Conservation (phyloP, 2,329 filamentous ascomycete genomes). For the Hypocreales sp. region DNA sequence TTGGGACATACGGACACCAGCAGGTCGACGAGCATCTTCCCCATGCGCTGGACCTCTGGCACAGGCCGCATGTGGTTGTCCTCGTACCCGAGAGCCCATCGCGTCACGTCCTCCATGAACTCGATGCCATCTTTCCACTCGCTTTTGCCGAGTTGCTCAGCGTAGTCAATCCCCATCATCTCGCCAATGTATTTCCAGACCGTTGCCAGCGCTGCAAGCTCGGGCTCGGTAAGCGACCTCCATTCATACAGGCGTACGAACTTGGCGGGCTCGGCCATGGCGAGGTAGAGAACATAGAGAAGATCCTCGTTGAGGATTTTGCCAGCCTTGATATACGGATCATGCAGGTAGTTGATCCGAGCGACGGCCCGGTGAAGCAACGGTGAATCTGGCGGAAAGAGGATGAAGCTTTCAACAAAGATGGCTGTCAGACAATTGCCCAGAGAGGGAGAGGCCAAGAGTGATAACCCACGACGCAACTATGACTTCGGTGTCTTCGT, state of each 20-base stretch:
- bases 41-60: slow-evolving; percentile 31
- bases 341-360: slow-evolving; percentile 24
- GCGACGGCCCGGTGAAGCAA: slow-evolving; percentile 18
- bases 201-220: slow-evolving; percentile 49
- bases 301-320: slow-evolving; percentile 22
- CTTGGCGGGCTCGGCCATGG: slow-evolving; percentile 47
- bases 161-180: slow-evolving; percentile 47
- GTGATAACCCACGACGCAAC: slow-evolving; percentile 16
- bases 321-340: slow-evolving; percentile 17
- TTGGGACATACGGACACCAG: slow-evolving; percentile 39
- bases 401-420: slow-evolving; percentile 14
- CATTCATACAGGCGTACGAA: slow-evolving; percentile 57
- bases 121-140: slow-evolving; percentile 34
- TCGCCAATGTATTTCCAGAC: slow-evolving; percentile 61
- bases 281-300: slow-evolving; percentile 33
- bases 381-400: slow-evolving; percentile 13
- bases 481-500: slow-evolving; percentile 23
- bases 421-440: no score
- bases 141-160: slow-evolving; percentile 17
- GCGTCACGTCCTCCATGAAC: slow-evolving; percentile 30
- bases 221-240: slow-evolving; percentile 50
- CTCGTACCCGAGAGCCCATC: slow-evolving; percentile 43
- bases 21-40: slow-evolving; percentile 43
- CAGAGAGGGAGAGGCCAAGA: background rate
- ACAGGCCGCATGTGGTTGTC: slow-evolving; percentile 38